Base-by-base conservation (phyloP, 768 basidiomycete genomes). In the Termitomyces sp. region DNA sequence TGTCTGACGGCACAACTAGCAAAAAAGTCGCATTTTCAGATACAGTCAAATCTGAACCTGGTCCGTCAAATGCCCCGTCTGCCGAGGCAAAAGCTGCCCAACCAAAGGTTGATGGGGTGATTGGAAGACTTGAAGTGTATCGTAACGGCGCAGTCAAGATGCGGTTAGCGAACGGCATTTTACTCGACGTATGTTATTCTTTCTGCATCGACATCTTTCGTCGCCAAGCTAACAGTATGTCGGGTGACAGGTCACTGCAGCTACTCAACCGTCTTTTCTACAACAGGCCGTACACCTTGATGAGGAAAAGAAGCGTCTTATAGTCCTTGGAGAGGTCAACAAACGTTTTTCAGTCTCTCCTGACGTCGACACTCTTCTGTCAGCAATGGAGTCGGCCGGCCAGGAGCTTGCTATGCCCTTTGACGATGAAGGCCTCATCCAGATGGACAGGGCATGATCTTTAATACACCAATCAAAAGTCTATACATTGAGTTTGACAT, bases 71-170 rank as follows among this genome's bases (percentile, higher is more conserved):
- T 28, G 62, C 66, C 30, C 57, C 66, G 24, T 66, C 70, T 35
- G 62, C 64, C 26, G 67, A 70, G 30, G 28, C 59, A 7, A 56
- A 61, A 40, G 22, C 16, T 38, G 58, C 67, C 32, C 66, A 69
- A 52, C 71, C 74, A 9, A 64, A 68, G 49, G 67, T 89, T 6
- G 89, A 94, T 58, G 94, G 94, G 0, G 68, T 87, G 54, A 87
- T 95, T 46, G 94, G 94, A 16, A 86, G 84, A 60, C 76, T 97
- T 43, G 92, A 94, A 65, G 79, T 96, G 2, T 92, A 94, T 70
- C 82, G 81, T 54, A 94, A 88, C 64, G 94, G 94, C 6, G 79
- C 82, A 10, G 88, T 94, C 56, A 95, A 92, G 72, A 90, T 97
- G 77, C 86, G 90, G 22, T 72, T 97, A 26, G 79, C 79, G 3